Evolutionary conservation across 2,329 filamentous ascomycete genomes (phyloP).

Genomic region (Ilyonectria robusta): DNA sequence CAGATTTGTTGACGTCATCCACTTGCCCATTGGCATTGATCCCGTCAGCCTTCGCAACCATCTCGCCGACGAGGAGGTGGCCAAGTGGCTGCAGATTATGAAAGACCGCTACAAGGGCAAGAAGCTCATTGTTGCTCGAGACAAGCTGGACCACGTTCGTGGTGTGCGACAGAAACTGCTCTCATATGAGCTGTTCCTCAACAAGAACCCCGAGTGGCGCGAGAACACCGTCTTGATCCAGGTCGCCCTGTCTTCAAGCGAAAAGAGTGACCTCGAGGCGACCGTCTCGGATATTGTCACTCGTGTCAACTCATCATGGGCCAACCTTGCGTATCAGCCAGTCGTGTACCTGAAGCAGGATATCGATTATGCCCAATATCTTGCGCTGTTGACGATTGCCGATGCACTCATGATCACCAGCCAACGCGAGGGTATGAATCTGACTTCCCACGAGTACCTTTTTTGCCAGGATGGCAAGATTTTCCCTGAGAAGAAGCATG

Average conservation of each 20-base stretch:
- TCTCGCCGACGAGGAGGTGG: conserved; percentile 80
- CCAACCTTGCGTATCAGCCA: conserved; percentile 91
- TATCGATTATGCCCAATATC: conserved; percentile 91
- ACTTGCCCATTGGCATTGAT: conserved; percentile 92
- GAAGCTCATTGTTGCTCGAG: conserved; percentile 90
- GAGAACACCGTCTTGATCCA: conserved; percentile 93
- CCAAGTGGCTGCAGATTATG: conserved; percentile 84
- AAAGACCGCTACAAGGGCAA: conserved; percentile 89
- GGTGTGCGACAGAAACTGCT: conserved; percentile 95
- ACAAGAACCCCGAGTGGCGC: conserved; percentile 91
- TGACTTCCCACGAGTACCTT: conserved; percentile 94
- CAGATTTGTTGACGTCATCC: conserved; percentile 90
- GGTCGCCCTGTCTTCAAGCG: conserved; percentile 90
- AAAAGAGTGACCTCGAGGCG: conserved; percentile 88
- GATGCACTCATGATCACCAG: conserved; percentile 96
- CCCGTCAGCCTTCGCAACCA: conserved; percentile 80
- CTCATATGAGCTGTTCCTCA: conserved; percentile 93
- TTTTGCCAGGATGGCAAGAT: conserved; percentile 90
- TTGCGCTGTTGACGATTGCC: conserved; percentile 91
- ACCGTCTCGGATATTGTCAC: conserved; percentile 95
- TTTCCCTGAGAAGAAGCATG: conserved; percentile 81
- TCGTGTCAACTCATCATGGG: conserved; percentile 91
- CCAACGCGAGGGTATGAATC: conserved; percentile 96
- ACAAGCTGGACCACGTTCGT: conserved; percentile 93
- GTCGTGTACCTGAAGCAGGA: conserved; percentile 96